Base-by-base conservation (phyloP, 2,329 filamentous ascomycete species). In the Ceratocystis albifundus region DNA sequence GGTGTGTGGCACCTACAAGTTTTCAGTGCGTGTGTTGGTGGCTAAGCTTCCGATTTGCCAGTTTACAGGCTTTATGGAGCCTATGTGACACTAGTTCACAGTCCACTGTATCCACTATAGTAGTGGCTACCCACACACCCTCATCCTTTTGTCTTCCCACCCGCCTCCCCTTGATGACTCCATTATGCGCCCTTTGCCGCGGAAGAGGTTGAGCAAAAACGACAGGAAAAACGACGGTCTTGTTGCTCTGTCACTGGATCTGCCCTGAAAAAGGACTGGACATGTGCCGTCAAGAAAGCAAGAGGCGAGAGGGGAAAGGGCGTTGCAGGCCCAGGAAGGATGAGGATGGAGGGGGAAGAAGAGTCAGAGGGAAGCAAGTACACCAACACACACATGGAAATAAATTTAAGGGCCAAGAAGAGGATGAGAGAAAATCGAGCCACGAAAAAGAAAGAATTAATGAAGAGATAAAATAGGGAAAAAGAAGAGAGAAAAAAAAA, bases 121-220 rank as follows among this genome's bases (percentile, higher is more conserved):
- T 12, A 12, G 12, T 10, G 8, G 12, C n/a, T 22, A 50, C 48
- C 17, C 53, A 32, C 53, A 57, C 53, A 1, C 53, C 53, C 53
- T 28, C 25, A 20, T 28, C 22, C 25, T 32, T 15, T 57, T 28
- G 6, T 32, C 15, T 28, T 25, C 12, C 48, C 17, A 10, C 48
- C 48, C n/a, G n/a, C n/a, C n/a, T n/a, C 53, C 53, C 53, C 53
- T 28, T 57, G n/a, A 57, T 57, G 53, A 57, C 53, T 57, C 53
- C 20, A 28, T 32, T 32, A 32, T 57, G 28, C 28, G 53, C 10
- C 53, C 53, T 57, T 57, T 57, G 53, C 53, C 53, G 53, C 53
- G 53, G 53, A 25, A 57, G 53, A 57, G 22, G 36, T 41, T 57
- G 53, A 32, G 25, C n/a, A 32, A 28, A 28, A 41, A 41, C 36